A percentile compares a stretch with the other conserved stretches of the same genome.
Conservation (phyloP, 495 filamentous ascomycete genomes). For the Hypoxylon subgilvum region DNA sequence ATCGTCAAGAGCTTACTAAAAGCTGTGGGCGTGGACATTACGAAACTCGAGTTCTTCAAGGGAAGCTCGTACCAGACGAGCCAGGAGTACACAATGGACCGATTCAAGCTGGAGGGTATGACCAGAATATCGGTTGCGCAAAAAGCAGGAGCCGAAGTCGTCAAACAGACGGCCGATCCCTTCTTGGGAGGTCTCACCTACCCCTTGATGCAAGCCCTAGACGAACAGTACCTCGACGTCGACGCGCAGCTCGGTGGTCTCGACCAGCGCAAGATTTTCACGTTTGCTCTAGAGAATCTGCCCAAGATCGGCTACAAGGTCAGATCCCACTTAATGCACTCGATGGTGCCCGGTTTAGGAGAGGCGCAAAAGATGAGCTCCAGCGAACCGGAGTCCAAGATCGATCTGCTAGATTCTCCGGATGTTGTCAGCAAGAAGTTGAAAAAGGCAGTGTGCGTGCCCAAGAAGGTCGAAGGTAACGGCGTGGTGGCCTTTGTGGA, state of each 20-base stretch:
- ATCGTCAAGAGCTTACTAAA: conserved; percentile 70
- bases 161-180: conserved; percentile 83
- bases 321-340: conserved; percentile 86
- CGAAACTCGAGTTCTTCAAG: conserved; percentile 81
- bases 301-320: conserved; percentile 71
- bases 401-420: conserved; percentile 82
- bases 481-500: conserved; percentile 84
- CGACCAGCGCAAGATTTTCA: conserved; percentile 92
- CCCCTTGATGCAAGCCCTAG: conserved; percentile 85
- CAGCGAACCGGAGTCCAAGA: conserved; percentile 75
- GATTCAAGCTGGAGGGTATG: conserved; percentile 67
- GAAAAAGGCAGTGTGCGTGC: conserved; percentile 77
- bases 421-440: conserved; percentile 80
- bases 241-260: conserved; percentile 82
- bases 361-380: conserved; percentile 71
- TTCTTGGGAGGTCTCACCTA: conserved; percentile 83
- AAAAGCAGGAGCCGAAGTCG: conserved; percentile 88
- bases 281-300: conserved; percentile 75
- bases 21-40: conserved; percentile 74
- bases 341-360: conserved; percentile 87
- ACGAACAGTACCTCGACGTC: conserved; percentile 87
- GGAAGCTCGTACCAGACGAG: conserved; percentile 83
- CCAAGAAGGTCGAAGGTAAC: conserved; percentile 79
- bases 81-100: conserved; percentile 74
- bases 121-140: conserved; percentile 73